Conservation (phyloP, 306 rosid species). For the Vigna unguiculata region DNA sequence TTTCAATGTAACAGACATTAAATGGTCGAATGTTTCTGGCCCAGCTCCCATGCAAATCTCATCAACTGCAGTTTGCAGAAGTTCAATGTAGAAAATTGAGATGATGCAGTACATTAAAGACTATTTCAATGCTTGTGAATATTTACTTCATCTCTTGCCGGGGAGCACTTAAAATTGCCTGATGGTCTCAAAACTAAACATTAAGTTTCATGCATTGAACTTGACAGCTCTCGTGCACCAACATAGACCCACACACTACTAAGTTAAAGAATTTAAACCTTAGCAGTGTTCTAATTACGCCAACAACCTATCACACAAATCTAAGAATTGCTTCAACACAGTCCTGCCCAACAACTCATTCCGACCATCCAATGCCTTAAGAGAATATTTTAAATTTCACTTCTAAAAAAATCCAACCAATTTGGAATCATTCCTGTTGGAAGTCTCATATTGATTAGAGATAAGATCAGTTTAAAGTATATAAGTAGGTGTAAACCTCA, state of each 20-base stretch:
- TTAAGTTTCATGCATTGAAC: conserved; percentile 8
- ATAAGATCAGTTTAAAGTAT: too few species aligned
- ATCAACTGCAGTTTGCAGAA: conserved; percentile 11
- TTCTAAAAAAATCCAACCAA: conserved; percentile 18
- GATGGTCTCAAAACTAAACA: background rate
- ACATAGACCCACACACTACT: background rate
- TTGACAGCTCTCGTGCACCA: conserved; percentile 18
- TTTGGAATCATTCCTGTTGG: background rate
- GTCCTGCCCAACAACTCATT: conserved; percentile 22
- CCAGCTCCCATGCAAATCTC: conserved; percentile 24
- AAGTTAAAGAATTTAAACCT: background rate
- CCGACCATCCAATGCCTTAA: background rate
- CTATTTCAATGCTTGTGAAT: conserved; percentile 22
- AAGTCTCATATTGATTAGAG: too few species aligned
- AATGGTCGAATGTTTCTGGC: conserved; percentile 1
- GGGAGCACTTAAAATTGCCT: too few species aligned
- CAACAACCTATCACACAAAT: conserved; percentile 9
- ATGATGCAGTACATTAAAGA: background rate
- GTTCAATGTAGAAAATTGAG: conserved; percentile 16
- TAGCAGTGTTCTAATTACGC: background rate
- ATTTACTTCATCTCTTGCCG: conserved; percentile 4
- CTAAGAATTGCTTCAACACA: conserved; percentile 16
- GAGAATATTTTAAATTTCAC: background rate
- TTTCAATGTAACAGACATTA: conserved; percentile 1
- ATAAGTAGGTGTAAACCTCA: too few species aligned